Conservation (phyloP, 768 basidiomycete species). For the Russula ochroleuca region DNA sequence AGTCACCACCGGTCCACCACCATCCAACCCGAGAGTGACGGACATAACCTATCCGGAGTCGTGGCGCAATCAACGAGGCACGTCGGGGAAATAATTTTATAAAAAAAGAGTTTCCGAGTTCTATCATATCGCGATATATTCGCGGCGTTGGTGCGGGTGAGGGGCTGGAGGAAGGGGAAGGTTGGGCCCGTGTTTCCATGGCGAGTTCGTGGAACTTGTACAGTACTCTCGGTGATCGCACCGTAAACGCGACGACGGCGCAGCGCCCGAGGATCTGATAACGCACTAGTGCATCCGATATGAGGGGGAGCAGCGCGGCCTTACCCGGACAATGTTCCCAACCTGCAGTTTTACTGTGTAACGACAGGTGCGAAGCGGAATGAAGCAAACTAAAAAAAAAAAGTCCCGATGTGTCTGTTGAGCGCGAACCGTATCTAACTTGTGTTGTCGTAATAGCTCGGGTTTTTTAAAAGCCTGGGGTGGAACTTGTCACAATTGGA, state of each 20-base stretch:
- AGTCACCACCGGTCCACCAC: background rate
- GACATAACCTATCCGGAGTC: conserved; percentile 3
- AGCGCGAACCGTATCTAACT: background rate
- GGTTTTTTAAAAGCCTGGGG: background rate
- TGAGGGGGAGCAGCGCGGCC: conserved; percentile 10
- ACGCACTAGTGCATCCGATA: conserved; percentile 10
- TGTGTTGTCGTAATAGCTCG: conserved; percentile 1
- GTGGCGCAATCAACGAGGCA: conserved; percentile 17
- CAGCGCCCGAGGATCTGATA: conserved; percentile 22
- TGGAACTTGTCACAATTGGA: background rate
- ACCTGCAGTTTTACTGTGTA: background rate
- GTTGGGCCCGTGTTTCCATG: conserved; percentile 22
- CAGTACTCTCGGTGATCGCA: conserved; percentile 21
- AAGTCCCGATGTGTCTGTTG: background rate
- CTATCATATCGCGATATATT: conserved; percentile 6
- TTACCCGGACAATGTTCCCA: conserved; percentile 4
- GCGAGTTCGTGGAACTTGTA: conserved; percentile 13
- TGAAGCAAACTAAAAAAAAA: background rate
- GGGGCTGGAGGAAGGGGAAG: background rate
- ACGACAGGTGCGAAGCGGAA: background rate
- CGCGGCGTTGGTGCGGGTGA: conserved; percentile 17
- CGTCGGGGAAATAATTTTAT: conserved; percentile 7
- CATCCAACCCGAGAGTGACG: background rate
- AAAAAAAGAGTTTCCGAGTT: conserved; percentile 8
- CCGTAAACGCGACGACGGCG: conserved; percentile 19